A percentile compares a stretch with the other conserved stretches of the same genome.
phyloP scores from a whole-genome alignment of 305 asterid genomes.

The Fraxinus paxiana region DNA sequence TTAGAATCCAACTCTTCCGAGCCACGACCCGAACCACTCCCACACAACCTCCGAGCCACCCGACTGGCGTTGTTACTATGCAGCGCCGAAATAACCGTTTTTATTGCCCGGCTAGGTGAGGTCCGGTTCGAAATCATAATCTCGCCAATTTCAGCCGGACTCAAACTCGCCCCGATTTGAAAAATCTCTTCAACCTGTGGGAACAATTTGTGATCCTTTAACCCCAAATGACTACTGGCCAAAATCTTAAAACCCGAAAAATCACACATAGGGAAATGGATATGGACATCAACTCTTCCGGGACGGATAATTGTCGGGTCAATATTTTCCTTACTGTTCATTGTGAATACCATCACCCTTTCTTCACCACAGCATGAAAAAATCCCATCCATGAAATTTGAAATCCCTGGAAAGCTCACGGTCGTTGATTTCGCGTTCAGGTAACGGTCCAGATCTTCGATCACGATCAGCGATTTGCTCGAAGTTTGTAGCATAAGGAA shows the following conservation, averaged over 20 bases:
- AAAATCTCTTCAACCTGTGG: conserved; percentile 76
- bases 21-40: not conserved
- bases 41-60: conserved; percentile 37
- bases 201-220: conserved; percentile 76
- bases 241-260: conserved; percentile 66
- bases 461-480: conserved; percentile 56
- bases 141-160: conserved; percentile 82
- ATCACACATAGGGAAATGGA: conserved; percentile 78
- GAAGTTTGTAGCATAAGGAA: conserved; percentile 67
- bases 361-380: conserved; percentile 85
- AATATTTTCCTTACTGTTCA: conserved; percentile 60
- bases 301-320: conserved; percentile 69
- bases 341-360: conserved; percentile 69
- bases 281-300: conserved; percentile 79
- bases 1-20: conserved; percentile 22
- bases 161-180: conserved; percentile 67
- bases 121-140: conserved; percentile 82
- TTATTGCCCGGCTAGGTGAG: conserved; percentile 78
- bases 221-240: conserved; percentile 69
- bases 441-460: conserved; percentile 81
- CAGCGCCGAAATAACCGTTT: conserved; percentile 68
- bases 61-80: conserved; percentile 53
- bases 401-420: conserved; percentile 60
- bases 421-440: conserved; percentile 47
- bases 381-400: conserved; percentile 88